phyloP scores from a whole-genome alignment of 306 rosid species.

The Delonix regia region DNA sequence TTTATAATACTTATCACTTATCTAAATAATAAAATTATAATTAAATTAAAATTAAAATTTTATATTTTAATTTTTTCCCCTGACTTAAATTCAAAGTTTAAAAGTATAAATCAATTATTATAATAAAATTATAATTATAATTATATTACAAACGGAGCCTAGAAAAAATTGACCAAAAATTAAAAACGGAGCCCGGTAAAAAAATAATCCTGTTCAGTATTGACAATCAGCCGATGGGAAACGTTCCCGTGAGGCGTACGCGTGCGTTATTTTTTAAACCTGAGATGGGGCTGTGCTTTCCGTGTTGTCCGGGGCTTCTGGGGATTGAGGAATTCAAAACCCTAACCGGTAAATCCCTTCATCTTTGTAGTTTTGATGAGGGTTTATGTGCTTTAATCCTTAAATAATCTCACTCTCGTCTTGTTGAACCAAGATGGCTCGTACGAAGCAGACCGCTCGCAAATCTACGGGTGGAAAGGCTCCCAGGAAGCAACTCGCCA shows the following conservation, averaged over 20 bases:
- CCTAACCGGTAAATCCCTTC: background rate
- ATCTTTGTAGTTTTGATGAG: background rate
- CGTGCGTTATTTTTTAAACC: background rate
- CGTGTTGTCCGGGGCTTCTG: background rate
- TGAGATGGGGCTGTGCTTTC: background rate
- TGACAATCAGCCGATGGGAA: no score
- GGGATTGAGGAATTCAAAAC: background rate
- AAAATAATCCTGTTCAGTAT: no score
- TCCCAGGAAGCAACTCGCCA: constrained; percentile 47
- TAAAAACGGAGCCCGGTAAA: no score
- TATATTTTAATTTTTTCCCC: no score
- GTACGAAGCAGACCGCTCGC: constrained; percentile 46
- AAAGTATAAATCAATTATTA: no score
- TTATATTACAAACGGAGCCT: no score
- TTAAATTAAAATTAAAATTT: no score
- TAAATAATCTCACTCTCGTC: constrained; percentile 1
- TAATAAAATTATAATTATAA: no score
- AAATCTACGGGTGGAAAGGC: constrained; percentile 43
- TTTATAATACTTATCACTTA: no score
- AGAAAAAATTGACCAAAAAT: no score
- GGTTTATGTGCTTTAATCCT: background rate
- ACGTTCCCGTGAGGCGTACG: background rate
- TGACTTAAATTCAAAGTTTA: no score
- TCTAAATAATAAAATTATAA: no score
- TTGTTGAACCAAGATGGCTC: constrained; percentile 30